Evolutionary conservation across 352 stramenopile genomes (phyloP), one percentile per base, ranked within the genome.

Genomic region (Pythium volutum): DNA sequence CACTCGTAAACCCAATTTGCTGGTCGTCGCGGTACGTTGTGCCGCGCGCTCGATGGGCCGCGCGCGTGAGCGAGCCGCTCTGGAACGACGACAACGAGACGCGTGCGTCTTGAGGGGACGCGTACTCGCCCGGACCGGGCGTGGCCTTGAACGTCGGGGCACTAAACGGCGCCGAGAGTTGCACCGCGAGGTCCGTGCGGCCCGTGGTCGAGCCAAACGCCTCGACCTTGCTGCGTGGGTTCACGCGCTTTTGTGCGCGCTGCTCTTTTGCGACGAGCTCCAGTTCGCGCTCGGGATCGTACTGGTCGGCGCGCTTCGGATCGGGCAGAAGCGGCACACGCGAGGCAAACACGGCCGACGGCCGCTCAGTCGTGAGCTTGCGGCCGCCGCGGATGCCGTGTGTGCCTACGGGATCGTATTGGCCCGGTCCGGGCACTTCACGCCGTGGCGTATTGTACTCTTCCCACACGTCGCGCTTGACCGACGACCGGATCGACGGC

Each of bases 341-440:
- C n/a, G 80, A 89, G 3, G 81, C 76, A 66, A 92, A 89, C 33
- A 89, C 79, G 18, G 83, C 83, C 45, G 77, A 89, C 33, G 73
- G 76, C 31, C 71, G 69, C 22, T 75, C 62, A 4, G 22, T 8
- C 27, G 16, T 50, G 26, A 26, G 23, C 27, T 47, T 22, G 18
- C 42, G 31, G 8, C 60, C 42, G 50, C 52, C 60, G 41, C 34
- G 38, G 27, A 59, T 55, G 11, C 45, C 33, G n/a, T 51, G 50
- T n/a, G 51, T 56, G 10, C 55, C 46, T 18, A 51, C 49, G 11
- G 59, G 60, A 18, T 79, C 61, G 65, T 90, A 92, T 33, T 88
- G 79, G 9, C 83, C 83, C 26, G 83, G 83, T 8, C 81, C 83
- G 9, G 83, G 83, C 8, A 92, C 56, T 23, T 55, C 71, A 9